Evolutionary conservation across 176 grass and related monocot species (phyloP).

Genomic region (Eragrostis nindensis): DNA sequence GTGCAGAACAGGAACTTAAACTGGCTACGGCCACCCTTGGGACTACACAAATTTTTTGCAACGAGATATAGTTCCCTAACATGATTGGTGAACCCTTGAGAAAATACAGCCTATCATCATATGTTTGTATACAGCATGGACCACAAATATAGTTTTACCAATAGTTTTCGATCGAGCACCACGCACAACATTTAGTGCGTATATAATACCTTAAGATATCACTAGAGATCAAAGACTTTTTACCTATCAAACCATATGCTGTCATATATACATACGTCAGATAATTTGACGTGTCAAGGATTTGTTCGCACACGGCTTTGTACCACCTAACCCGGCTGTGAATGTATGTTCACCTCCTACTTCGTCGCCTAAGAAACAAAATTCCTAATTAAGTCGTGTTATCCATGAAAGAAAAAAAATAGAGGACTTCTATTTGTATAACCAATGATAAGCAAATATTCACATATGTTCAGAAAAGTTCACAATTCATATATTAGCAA

Average conservation of each 20-base stretch:
- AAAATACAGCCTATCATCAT: neutral
- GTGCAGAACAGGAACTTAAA: constrained; percentile 13
- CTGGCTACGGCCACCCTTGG: constrained; percentile 31
- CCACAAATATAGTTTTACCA: neutral
- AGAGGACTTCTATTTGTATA: neutral
- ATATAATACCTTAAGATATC: neutral
- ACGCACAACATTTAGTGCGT: neutral
- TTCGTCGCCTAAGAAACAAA: neutral
- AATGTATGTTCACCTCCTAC: neutral
- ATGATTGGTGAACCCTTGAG: neutral
- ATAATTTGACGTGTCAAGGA: neutral
- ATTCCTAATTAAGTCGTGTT: neutral
- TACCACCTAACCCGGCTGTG: neutral
- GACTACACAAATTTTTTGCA: constrained; percentile 2
- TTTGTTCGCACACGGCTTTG: neutral
- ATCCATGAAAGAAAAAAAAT: neutral
- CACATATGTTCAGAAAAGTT: neutral
- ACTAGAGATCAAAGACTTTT: neutral
- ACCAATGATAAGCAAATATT: neutral
- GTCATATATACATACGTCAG: neutral
- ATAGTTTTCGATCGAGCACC: constrained; percentile 9
- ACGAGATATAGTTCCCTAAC: too few relatives aligned
- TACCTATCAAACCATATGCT: neutral
- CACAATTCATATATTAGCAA: neutral
- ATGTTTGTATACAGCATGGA: neutral